phyloP scores from a whole-genome alignment of 2,329 filamentous ascomycete genomes.

The Huntiella abstrusa region DNA sequence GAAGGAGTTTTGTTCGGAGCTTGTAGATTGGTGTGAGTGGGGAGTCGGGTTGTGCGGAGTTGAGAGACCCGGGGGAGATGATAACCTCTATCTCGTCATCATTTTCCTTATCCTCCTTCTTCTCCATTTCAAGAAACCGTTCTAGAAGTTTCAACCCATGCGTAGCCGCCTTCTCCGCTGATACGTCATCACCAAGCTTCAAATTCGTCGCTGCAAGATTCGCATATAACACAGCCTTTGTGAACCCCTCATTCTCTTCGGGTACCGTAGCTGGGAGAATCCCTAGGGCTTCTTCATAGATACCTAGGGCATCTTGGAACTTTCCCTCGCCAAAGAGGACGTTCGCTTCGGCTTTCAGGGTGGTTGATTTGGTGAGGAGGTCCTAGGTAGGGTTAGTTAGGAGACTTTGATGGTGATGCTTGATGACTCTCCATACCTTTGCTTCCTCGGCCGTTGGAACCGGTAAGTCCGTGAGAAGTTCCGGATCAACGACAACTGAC shows the following conservation, averaged over 20 bases:
- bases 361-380: slow-evolving; percentile 52
- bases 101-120: slow-evolving; percentile 14
- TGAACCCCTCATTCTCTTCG: slow-evolving; percentile 35
- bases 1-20: slow-evolving; percentile 65
- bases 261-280: slow-evolving; percentile 70
- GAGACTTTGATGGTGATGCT: not conserved
- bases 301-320: slow-evolving; percentile 60
- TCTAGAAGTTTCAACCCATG: slow-evolving; percentile 56
- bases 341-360: slow-evolving; percentile 61
- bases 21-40: slow-evolving; percentile 22
- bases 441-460: slow-evolving; percentile 37
- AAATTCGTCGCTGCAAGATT: slow-evolving; percentile 83
- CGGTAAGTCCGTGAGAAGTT: not conserved
- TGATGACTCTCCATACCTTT: slow-evolving; percentile 23
- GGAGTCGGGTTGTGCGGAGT: slow-evolving; percentile 22
- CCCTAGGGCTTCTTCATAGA: slow-evolving; percentile 63
- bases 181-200: slow-evolving; percentile 71
- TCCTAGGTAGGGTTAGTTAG: slow-evolving; percentile 24
- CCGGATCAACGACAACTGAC: not conserved
- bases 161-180: slow-evolving; percentile 56
- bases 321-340: slow-evolving; percentile 52
- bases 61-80: slow-evolving; percentile 36
- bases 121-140: slow-evolving; percentile 28
- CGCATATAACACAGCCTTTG: slow-evolving; percentile 60
- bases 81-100: slow-evolving; percentile 30